Evolutionary conservation across 148 eudicot genomes (phyloP).

Genomic region (Hydrangea macrophylla): DNA sequence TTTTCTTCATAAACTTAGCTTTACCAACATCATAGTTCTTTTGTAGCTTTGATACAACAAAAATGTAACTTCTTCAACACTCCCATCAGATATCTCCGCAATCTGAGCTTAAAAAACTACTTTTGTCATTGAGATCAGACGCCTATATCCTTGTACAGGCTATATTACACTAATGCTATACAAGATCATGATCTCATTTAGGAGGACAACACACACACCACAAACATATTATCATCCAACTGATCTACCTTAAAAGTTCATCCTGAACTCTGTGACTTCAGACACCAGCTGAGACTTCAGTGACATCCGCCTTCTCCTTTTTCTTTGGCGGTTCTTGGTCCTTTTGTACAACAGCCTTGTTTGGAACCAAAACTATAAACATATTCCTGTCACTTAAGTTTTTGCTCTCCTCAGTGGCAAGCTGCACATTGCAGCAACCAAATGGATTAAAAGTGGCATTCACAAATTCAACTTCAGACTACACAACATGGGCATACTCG

Average conservation of each 20-base stretch:
- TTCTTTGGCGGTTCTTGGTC: slow-evolving; percentile 60
- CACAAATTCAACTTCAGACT: not conserved
- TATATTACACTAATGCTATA: slow-evolving; percentile 33
- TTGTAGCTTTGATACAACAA: not conserved
- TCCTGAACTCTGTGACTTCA: slow-evolving; percentile 14
- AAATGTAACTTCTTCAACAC: not conserved
- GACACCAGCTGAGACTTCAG: slow-evolving; percentile 69
- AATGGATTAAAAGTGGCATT: not conserved
- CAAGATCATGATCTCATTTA: slow-evolving; percentile 23
- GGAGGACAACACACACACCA: not conserved
- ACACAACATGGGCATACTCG: too few species aligned
- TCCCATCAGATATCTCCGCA: not conserved
- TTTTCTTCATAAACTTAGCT: too few species aligned
- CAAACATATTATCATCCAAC: not conserved
- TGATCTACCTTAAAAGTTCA: not conserved
- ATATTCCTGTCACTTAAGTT: slow-evolving; percentile 69
- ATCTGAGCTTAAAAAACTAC: slow-evolving; percentile 11
- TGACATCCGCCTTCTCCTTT: slow-evolving; percentile 35
- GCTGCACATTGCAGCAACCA: slow-evolving; percentile 38
- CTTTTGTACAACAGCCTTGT: slow-evolving; percentile 63
- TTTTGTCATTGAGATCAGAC: slow-evolving; percentile 2
- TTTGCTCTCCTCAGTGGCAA: slow-evolving; percentile 74
- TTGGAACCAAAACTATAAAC: slow-evolving; percentile 67
- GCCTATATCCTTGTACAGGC: slow-evolving; percentile 15
- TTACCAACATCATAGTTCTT: too few species aligned